phyloP scores from a whole-genome alignment of 208 protist genomes.

The Novymonas esmeraldas region DNA sequence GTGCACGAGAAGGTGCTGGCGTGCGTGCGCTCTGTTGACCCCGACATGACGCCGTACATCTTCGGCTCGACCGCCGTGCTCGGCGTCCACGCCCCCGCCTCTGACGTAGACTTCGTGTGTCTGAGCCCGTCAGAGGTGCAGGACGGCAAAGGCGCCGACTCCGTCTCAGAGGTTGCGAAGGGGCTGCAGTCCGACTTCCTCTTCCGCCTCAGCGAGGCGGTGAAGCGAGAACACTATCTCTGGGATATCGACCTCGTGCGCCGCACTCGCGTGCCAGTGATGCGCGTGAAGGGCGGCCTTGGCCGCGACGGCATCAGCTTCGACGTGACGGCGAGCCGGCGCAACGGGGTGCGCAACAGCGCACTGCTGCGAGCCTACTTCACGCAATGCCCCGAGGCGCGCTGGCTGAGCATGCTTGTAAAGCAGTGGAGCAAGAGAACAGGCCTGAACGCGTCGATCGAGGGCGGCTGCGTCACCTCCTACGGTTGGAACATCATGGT shows the following conservation, averaged over 20 bases:
- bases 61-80: conserved; percentile 86
- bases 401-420: conserved; percentile 77
- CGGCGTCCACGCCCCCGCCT: conserved; percentile 66
- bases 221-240: conserved; percentile 37
- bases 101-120: conserved; percentile 84
- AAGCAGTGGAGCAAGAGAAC: conserved; percentile 88
- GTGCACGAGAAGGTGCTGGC: conserved; percentile 43
- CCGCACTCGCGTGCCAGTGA: conserved; percentile 85
- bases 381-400: conserved; percentile 56
- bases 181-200: conserved; percentile 72
- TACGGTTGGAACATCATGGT: conserved; percentile 91
- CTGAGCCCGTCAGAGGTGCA: conserved; percentile 41
- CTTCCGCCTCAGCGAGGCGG: conserved; percentile 22
- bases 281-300: conserved; percentile 49
- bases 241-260: conserved; percentile 76
- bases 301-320: conserved; percentile 45
- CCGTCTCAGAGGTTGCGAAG: conserved; percentile 67
- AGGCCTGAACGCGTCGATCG: conserved; percentile 69
- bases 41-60: conserved; percentile 58
- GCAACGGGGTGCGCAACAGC: conserved; percentile 90
- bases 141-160: conserved; percentile 61
- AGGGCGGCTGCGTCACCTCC: conserved; percentile 80
- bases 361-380: conserved; percentile 79
- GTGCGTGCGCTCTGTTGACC: conserved; percentile 56
- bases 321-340: conserved; percentile 79